Base-by-base conservation (phyloP, 441 rosid genomes). In the Raphanus hybrid region DNA sequence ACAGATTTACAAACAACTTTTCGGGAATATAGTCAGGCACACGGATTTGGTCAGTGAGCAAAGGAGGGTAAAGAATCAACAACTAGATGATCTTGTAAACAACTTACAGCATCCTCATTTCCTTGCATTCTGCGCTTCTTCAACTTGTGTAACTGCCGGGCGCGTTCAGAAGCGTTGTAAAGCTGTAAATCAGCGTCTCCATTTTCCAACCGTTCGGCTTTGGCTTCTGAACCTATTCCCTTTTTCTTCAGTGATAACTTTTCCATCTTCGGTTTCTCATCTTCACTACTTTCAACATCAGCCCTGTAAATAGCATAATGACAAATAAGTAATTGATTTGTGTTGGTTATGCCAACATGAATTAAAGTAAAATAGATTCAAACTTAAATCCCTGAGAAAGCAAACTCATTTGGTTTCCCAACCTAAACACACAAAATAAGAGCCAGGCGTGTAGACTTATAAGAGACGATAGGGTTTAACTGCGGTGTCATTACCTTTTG, bases 161-260 rank as follows among this genome's bases (percentile, higher is more conserved):
- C 91, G 26, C 91, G 85, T 80, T 95, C 99, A 76, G 92, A 85
- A 73, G 86, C 89, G 69, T 85, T 81, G 67, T 86, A 79, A 73
- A 95, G 86, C 86, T 93, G 98, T 57, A 95, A 80, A 75, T 95
- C 98, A 71, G 75, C 69, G 86, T 93, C 93, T 63, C 93, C 90
- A 69, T 84, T 90, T 75, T 88, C 96, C 78, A 88, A 75, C 50
- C 85, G 87, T 73, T 95, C 92, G 75, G 95, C 88, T 82, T 90
- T 88, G 77, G 87, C 97, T 85, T 91, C 96, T 71, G 99, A 95
- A 64, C 98, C 98, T 67, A 89, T 78, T 74, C 98, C 97, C 78
- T 84, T 94, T 81, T 87, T 91, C 87, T 90, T 93, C 84, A 93
- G 70, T 43, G 91, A 89, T 69, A 93, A 78, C 86, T 93, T 93